Base-by-base conservation (phyloP, 1,284 basidiomycete genomes). In the Boletellus deceptivus region DNA sequence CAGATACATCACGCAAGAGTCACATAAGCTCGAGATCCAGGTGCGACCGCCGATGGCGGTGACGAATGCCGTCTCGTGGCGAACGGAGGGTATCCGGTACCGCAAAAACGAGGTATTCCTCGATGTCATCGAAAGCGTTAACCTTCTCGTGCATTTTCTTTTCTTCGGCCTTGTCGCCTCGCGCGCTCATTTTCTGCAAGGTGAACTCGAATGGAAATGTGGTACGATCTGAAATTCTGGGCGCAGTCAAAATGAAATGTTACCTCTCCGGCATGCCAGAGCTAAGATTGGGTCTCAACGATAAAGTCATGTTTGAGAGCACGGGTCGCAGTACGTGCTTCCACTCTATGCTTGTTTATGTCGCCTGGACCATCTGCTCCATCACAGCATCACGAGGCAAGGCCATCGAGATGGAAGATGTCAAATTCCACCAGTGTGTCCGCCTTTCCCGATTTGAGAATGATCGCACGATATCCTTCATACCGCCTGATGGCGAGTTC, bases 21-120 rank as follows among this genome's bases (percentile, higher is more conserved):
- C 92, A 14, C 92, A 99, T 77, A 98, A 99, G 73, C 86, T 99
- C 47, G 95, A 98, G 69, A 83, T 94, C n/a, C 95, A 98, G 71
- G 95, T 86, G 6, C 80, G 93, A 37, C 94, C 95, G 20, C 96
- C 97, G 1, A 94, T 96, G 80, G 95, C 96, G 0, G 95, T 99
- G 37, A 99, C 97, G 3, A 98, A 99, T 64, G 97, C 97, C 0
- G 97, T 99, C 6, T 96, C 93, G 11, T 99, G 97, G 97, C 79
- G 97, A 51, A 96, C 93, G 24, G 97, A 99, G 68, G 97, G 96
- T 0, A 98, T 99, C 59, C 78, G 93, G 51, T 99, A 99, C 73
- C 76, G 96, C 58, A 99, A 99, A 80, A 99, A 99, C 70, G 97
- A 99, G 69, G 97, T 99, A 24, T 99, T 99, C 79, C 75, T 99